Evolutionary conservation across 345 rosid species (phyloP).

Genomic region (Corchorus capsularis): DNA sequence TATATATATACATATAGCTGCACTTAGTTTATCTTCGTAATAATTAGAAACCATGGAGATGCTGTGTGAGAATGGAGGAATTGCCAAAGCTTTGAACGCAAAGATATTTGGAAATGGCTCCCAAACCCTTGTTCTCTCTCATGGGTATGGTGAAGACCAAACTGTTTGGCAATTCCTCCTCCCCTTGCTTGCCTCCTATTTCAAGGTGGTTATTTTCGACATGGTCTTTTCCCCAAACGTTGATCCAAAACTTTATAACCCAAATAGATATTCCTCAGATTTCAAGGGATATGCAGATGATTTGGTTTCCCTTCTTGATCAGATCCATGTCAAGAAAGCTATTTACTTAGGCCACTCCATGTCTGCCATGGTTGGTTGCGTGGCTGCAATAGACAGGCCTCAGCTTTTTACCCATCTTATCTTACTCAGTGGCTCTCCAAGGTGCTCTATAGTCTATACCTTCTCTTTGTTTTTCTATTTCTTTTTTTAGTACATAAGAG

Average conservation of each 20-base stretch:
- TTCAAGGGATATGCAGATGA: conserved; percentile 33
- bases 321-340: conserved; percentile 19
- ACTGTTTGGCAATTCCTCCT: not conserved
- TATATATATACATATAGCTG: not conserved
- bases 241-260: conserved; percentile 25
- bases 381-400: conserved; percentile 34
- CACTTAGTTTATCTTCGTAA: not conserved
- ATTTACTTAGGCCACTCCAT: conserved; percentile 42
- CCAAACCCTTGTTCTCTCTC: conserved; percentile 34
- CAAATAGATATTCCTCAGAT: conserved; percentile 19
- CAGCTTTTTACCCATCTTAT: conserved; percentile 35
- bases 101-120: conserved; percentile 35
- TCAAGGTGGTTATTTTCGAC: conserved; percentile 38
- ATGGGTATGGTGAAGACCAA: conserved; percentile 37
- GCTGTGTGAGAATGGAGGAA: not conserved
- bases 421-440: conserved; percentile 39
- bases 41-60: not conserved
- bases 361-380: conserved; percentile 43
- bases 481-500: too few relatives aligned
- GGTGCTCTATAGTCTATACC: conserved; percentile 11
- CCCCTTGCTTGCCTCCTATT: conserved; percentile 23
- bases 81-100: conserved; percentile 29
- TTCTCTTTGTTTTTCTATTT: not conserved
- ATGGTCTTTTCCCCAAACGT: conserved; percentile 34
- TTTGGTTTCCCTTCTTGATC: conserved; percentile 19